A percentile compares a stretch with the other conserved stretches of the same genome.
Evolutionary conservation across 495 filamentous ascomycete genomes (phyloP).

Genomic region (Corynascus novoguineensis): DNA sequence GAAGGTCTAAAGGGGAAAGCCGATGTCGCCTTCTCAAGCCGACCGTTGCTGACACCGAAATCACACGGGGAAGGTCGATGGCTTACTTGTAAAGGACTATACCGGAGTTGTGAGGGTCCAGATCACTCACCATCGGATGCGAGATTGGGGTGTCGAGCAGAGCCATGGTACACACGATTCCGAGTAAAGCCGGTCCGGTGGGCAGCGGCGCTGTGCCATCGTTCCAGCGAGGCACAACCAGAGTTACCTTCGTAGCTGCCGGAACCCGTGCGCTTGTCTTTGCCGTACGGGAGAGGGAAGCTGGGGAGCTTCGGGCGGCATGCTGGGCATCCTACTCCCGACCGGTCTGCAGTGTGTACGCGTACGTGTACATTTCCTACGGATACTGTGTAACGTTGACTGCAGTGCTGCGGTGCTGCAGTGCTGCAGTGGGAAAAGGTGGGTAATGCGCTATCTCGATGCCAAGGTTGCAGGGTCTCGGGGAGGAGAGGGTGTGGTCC

Average conservation of each 20-base stretch:
- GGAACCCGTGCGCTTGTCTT: conserved; percentile 1
- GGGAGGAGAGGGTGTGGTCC: conserved; percentile 3
- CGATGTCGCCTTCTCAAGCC: not conserved
- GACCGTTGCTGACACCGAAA: not conserved
- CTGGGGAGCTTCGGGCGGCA: conserved; percentile 10
- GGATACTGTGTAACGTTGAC: conserved; percentile 16
- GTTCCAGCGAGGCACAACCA: conserved; percentile 1
- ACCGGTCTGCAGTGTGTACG: no score
- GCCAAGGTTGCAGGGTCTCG: conserved; percentile 16
- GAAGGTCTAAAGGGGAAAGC: not conserved
- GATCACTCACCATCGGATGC: conserved; percentile 1
- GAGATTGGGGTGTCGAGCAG: conserved; percentile 1
- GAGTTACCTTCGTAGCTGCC: not conserved
- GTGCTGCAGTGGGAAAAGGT: no score
- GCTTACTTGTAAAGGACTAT: no score
- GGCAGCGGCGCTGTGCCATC: conserved; percentile 10
- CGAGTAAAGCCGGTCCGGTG: not conserved
- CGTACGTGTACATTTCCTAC: conserved; percentile 15
- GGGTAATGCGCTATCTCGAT: conserved; percentile 24
- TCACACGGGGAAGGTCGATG: not conserved
- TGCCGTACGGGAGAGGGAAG: conserved; percentile 9
- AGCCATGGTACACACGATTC: not conserved
- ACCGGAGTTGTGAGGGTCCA: not conserved
- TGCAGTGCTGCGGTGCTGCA: no score
- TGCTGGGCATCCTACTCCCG: conserved; percentile 16